Evolutionary conservation across 2,329 filamentous ascomycete species (phyloP).

Genomic region (Davidsoniella virescens): DNA sequence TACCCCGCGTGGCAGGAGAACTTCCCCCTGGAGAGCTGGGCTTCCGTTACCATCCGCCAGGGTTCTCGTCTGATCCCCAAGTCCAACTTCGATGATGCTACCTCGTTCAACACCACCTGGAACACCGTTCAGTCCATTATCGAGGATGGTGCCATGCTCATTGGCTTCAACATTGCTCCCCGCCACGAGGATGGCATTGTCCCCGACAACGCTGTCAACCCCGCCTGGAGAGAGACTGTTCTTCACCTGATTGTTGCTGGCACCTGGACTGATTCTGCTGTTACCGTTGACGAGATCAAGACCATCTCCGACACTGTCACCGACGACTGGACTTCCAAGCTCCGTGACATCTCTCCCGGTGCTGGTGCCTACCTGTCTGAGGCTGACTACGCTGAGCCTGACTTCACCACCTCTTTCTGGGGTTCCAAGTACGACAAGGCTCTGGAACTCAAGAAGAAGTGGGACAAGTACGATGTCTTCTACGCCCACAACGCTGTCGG

Average conservation of each 20-base stretch:
- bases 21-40: constrained; percentile 13
- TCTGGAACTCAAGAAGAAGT: constrained; percentile 29
- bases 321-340: constrained; percentile 16
- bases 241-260: constrained; percentile 21
- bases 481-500: constrained; percentile 34
- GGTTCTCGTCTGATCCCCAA: constrained; percentile 21
- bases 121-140: constrained; percentile 20
- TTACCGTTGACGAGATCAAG: constrained; percentile 3
- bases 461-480: constrained; percentile 30
- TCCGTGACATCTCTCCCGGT: constrained; percentile 23
- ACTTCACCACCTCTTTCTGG: constrained; percentile 31
- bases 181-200: constrained; percentile 19
- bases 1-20: constrained; percentile 19
- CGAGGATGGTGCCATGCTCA: constrained; percentile 22
- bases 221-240: constrained; percentile 26
- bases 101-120: constrained; percentile 17
- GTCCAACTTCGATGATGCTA: constrained; percentile 17
- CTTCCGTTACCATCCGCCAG: constrained; percentile 8
- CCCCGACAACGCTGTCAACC: constrained; percentile 23
- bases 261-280: background rate
- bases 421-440: constrained; percentile 29
- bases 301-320: constrained; percentile 15
- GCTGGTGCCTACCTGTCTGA: constrained; percentile 35
- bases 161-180: constrained; percentile 20
- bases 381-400: constrained; percentile 30